Base-by-base conservation (phyloP, 331 rosid species). In the Saraca asoca region DNA sequence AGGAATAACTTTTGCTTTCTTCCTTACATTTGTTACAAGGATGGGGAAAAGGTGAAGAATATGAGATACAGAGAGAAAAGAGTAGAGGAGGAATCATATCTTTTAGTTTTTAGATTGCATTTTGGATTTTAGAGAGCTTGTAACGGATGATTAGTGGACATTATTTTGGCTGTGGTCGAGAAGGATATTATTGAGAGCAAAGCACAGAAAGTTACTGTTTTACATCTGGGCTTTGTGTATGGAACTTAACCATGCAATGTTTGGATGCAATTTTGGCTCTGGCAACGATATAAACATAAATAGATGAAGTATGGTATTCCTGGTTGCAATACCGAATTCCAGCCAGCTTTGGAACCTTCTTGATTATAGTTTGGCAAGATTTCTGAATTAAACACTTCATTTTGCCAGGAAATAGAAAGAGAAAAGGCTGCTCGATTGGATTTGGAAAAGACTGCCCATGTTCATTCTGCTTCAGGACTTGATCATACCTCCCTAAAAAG, bases 351-450 rank as follows among this genome's bases (percentile, higher is more conserved):
- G 44, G 60, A 70, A 29, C 63, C 67, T 41, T 14, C 43, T 8
- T 58, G 58, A 41, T 18, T 58, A 45, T 65, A 33, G 54, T 63
- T 51, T 69, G 55, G 54, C 70, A 57, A 51, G 56, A 62, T 68
- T 58, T 58, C 57, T 76, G 48, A 53, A 52, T 62, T 56, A 42
- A 70, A 52, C 51, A 70, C 51, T 72, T 62, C 38, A 45, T 68
- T 71, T 78, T 56, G 10, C 55, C 80, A 94, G 99, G 99, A 94
- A 78, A 75, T 94, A 50, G 97, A 90, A 77, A 94, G 77, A 81
- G 99, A 90, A 90, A 94, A 82, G 83, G 86, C 89, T 59, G 93
- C 96, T 60, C 89, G 96, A 68, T 56, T 75, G 58, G 99, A 94
- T 34, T 80, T 90, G 92, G 99, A 94, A 81, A 94, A 79, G 83